phyloP scores from a whole-genome alignment of 2,329 filamentous ascomycete species.

The Penicillium aurantiogriseum region DNA sequence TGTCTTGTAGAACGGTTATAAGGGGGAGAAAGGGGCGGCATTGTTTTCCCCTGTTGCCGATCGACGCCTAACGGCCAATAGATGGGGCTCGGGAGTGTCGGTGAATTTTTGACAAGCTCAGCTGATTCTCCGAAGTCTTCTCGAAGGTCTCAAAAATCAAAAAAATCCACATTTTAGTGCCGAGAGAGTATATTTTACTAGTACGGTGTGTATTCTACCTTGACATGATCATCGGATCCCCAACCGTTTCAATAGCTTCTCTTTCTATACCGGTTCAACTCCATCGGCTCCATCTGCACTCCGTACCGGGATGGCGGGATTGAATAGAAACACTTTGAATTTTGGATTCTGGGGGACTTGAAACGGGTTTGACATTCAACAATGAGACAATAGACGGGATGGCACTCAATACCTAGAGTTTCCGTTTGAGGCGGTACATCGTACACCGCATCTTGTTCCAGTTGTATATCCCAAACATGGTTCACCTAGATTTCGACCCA shows the following conservation, averaged over 20 bases:
- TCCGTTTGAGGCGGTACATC: not conserved
- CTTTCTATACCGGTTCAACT: not conserved
- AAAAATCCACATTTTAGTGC: not conserved
- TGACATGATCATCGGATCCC: constrained; percentile 18
- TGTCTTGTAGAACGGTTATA: not conserved
- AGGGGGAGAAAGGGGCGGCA: constrained; percentile 3
- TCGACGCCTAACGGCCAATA: constrained; percentile 19
- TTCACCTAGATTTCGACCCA: not conserved
- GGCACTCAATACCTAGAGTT: not conserved
- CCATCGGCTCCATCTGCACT: not conserved
- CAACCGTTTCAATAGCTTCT: constrained; percentile 6
- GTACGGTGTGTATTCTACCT: constrained; percentile 9
- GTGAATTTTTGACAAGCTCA: constrained; percentile 28
- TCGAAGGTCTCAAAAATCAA: constrained; percentile 18
- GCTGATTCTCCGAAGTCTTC: constrained; percentile 22
- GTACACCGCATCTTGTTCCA: constrained; percentile 5
- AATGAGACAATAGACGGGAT: constrained; percentile 3
- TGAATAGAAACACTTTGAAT: not conserved
- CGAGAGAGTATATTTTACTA: not conserved
- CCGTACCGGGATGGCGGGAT: not conserved
- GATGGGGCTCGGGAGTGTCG: constrained; percentile 22
- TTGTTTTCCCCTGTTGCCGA: constrained; percentile 13
- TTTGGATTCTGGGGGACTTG: not conserved
- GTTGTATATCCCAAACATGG: not conserved
- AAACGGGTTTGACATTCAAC: not conserved